Percentiles rank a stretch among this genome's conserved stretches.
Conservation (phyloP, 2,329 filamentous ascomycete species). For the Verticillium nonalfalfae region DNA sequence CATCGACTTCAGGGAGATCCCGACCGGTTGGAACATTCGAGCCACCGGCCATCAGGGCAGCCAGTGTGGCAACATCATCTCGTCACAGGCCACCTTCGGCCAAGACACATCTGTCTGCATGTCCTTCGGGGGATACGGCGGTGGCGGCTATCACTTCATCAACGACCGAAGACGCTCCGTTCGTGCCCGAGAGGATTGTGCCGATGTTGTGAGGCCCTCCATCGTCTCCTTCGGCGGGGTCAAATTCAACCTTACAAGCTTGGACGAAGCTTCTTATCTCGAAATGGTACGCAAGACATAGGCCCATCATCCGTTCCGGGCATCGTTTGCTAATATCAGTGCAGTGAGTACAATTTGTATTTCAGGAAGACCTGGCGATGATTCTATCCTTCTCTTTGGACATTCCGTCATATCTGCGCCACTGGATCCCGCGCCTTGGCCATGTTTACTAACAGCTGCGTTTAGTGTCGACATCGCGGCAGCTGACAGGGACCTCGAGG, state of each 20-base stretch:
- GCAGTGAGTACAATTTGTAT: neutral
- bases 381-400: neutral
- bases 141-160: neutral
- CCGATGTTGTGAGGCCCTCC: neutral
- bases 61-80: neutral
- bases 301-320: neutral
- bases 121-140: neutral
- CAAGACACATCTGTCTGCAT: neutral
- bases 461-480: neutral
- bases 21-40: neutral
- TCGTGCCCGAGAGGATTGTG: neutral
- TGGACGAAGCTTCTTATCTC: neutral
- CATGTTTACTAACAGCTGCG: neutral
- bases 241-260: neutral
- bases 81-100: neutral
- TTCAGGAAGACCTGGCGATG: neutral
- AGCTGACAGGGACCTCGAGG: neutral
- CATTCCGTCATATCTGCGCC: neutral
- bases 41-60: neutral
- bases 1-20: neutral
- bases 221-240: neutral
- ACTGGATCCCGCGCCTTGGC: no score
- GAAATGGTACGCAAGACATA: neutral
- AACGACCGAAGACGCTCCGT: neutral
- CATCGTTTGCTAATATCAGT: neutral